phyloP scores from a whole-genome alignment of 2,329 filamentous ascomycete species.

The Arthroderma sp. region DNA sequence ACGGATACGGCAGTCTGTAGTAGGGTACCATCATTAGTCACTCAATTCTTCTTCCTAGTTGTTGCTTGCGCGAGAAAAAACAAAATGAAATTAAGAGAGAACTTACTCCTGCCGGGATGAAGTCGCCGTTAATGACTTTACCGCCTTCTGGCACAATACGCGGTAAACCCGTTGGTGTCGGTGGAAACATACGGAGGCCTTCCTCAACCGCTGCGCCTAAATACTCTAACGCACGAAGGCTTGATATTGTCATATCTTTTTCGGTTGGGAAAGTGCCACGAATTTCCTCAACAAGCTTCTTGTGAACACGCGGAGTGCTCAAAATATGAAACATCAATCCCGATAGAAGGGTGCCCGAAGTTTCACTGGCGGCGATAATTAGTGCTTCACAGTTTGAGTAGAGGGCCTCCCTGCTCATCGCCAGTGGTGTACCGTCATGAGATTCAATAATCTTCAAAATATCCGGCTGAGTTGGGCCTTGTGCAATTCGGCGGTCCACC shows the following conservation, averaged over 20 bases:
- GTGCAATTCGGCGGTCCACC: conserved; percentile 17
- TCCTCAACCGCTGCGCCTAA: conserved; percentile 14
- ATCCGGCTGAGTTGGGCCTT: conserved; percentile 19
- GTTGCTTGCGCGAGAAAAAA: too few relatives aligned
- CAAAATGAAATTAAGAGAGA: background rate
- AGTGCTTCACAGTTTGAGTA: conserved; percentile 24
- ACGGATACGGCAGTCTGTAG: conserved; percentile 5
- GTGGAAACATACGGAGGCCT: conserved; percentile 14
- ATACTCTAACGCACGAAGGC: conserved; percentile 9
- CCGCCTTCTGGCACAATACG: conserved; percentile 10
- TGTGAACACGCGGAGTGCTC: conserved; percentile 12
- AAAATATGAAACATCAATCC: conserved; percentile 26
- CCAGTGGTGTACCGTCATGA: conserved; percentile 17
- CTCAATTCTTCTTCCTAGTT: too few relatives aligned
- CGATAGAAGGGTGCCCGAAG: conserved; percentile 29
- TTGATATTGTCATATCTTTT: conserved; percentile 6
- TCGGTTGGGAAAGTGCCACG: conserved; percentile 5
- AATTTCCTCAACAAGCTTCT: conserved; percentile 5
- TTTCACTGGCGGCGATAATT: conserved; percentile 34
- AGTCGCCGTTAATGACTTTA: conserved; percentile 10
- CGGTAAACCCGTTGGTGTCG: conserved; percentile 11
- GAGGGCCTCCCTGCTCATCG: conserved; percentile 23
- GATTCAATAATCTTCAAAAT: conserved; percentile 28
- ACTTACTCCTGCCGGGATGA: conserved; percentile 10
- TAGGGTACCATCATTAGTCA: background rate